phyloP scores from a whole-genome alignment of 139 green algal genomes.

The Ulvella scutata region DNA sequence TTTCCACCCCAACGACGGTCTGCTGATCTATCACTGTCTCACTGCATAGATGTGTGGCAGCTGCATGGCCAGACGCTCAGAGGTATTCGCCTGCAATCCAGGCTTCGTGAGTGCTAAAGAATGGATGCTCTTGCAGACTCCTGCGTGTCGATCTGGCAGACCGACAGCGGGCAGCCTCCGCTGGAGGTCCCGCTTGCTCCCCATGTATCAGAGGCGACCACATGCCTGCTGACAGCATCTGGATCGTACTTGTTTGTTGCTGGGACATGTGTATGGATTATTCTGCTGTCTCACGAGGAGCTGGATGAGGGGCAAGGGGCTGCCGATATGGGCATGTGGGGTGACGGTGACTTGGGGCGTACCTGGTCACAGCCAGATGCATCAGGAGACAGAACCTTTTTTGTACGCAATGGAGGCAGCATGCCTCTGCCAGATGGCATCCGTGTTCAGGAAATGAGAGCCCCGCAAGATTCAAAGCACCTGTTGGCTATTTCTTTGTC shows the following conservation, averaged over 20 bases:
- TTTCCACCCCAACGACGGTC: background rate
- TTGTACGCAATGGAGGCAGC: background rate
- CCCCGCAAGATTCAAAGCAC: background rate
- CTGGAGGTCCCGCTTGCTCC: background rate
- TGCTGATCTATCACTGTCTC: background rate
- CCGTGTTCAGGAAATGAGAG: background rate
- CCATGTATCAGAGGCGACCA: background rate
- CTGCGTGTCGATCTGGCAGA: background rate
- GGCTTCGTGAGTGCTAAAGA: background rate
- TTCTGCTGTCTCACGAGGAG: background rate
- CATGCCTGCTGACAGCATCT: background rate
- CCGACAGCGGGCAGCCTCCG: background rate
- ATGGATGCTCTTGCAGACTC: background rate
- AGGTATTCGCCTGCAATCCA: background rate
- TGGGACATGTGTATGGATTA: background rate
- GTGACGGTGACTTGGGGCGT: background rate
- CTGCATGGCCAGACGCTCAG: background rate
- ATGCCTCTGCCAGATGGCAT: background rate
- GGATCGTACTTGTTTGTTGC: background rate
- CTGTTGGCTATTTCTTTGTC: background rate
- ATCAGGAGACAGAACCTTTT: background rate
- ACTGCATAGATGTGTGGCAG: background rate
- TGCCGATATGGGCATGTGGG: background rate
- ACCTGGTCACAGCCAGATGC: constrained; percentile 1
- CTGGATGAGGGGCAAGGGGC: background rate